These are phyloP conservation scores for Seiridium cupressi DNA, from an alignment of 2,329 filamentous ascomycete species.

Conservation along the genomic window DNA sequence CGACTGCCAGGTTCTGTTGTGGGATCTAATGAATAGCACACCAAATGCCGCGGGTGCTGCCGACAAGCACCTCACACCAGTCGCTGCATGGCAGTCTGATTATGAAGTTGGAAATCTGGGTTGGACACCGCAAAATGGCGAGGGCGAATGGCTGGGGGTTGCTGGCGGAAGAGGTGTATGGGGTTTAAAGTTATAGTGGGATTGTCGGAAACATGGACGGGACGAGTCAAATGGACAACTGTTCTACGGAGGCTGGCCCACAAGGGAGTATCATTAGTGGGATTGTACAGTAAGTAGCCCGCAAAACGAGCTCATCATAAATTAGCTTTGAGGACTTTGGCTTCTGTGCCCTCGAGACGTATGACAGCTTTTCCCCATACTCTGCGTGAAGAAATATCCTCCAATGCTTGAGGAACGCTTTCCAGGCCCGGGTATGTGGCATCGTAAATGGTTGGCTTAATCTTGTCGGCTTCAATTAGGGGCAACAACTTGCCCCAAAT, in stretches of 20 bases:
- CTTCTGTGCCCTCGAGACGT: constrained; percentile 25
- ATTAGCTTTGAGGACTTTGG: neutral
- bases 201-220: neutral
- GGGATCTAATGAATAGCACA: constrained; percentile 80
- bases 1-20: constrained; percentile 86
- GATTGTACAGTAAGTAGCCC: neutral
- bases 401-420: constrained; percentile 46
- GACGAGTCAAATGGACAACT: neutral
- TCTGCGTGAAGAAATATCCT: constrained; percentile 46
- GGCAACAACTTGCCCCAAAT: constrained; percentile 51
- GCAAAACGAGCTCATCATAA: neutral
- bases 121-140: constrained; percentile 76
- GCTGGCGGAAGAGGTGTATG: constrained; percentile 78
- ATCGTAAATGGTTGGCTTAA: constrained; percentile 51
- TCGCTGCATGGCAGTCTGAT: constrained; percentile 80
- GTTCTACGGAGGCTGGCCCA: neutral
- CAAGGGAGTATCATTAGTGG: neutral
- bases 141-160: constrained; percentile 81
- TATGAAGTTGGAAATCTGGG: constrained; percentile 84
- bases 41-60: constrained; percentile 42
- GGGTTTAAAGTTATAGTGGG: constrained; percentile 55
- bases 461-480: constrained; percentile 42
- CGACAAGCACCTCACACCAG: constrained; percentile 64
- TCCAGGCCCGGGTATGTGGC: constrained; percentile 47
- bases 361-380: constrained; percentile 57